A percentile compares a stretch with the other conserved stretches of the same genome.
Evolutionary conservation across 1,139 yeast species (phyloP).

Genomic region (Petasospora rhodanensis): DNA sequence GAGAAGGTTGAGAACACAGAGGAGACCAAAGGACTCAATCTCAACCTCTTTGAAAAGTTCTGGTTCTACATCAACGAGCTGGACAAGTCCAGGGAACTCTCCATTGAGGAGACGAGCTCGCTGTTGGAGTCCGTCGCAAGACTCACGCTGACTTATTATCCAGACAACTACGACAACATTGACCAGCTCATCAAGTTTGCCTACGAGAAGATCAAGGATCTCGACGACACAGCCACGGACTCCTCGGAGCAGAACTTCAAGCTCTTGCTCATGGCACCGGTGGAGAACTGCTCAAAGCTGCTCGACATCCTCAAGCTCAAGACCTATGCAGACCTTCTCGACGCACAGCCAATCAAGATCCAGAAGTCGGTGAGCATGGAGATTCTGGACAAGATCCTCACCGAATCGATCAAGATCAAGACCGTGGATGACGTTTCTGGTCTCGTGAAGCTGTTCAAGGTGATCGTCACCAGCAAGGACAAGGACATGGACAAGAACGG

Average conservation of each 20-base stretch:
- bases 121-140: conserved; percentile 62
- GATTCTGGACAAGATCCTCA: conserved; percentile 24
- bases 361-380: conserved; percentile 24
- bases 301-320: conserved; percentile 19
- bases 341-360: conserved; percentile 24
- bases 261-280: conserved; percentile 54
- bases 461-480: conserved; percentile 16
- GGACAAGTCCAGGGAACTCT: conserved; percentile 51
- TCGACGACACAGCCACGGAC: conserved; percentile 26
- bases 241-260: conserved; percentile 43
- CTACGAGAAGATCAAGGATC: conserved; percentile 38
- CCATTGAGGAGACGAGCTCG: conserved; percentile 60
- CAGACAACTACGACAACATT: conserved; percentile 54
- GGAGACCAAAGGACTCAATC: conserved; percentile 2
- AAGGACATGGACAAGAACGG: conserved; percentile 15
- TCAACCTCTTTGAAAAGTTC: conserved; percentile 51
- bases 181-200: conserved; percentile 61
- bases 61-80: conserved; percentile 60
- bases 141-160: conserved; percentile 65
- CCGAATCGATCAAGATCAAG: conserved; percentile 19
- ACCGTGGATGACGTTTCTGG: conserved; percentile 24
- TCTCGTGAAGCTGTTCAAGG: conserved; percentile 21
- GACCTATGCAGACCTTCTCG: conserved; percentile 16
- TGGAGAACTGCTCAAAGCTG: conserved; percentile 31
- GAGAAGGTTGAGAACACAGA: background rate